These are phyloP conservation scores for Wickerhamiella qilinensis DNA, from an alignment of 805 yeast species.

Conservation along the genomic window DNA sequence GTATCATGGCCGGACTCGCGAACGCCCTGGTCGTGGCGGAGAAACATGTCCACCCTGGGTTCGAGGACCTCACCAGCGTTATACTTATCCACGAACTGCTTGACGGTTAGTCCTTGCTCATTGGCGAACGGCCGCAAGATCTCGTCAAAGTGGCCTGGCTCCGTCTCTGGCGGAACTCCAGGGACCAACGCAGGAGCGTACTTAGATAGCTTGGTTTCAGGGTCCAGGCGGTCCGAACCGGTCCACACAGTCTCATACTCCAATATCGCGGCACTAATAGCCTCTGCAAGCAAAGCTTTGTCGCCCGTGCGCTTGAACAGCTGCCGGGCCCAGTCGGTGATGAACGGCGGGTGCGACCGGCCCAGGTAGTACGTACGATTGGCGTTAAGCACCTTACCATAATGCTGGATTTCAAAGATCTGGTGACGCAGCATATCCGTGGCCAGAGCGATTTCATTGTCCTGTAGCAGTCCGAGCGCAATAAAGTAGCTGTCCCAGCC, in stretches of 20 bases:
- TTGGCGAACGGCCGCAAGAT: conserved; percentile 52
- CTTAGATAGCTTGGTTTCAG: conserved; percentile 62
- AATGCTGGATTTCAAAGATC: conserved; percentile 73
- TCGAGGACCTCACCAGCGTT: conserved; percentile 50
- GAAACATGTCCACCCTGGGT: conserved; percentile 75
- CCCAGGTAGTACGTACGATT: conserved; percentile 81
- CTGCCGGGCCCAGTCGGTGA: conserved; percentile 77
- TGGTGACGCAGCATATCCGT: conserved; percentile 86
- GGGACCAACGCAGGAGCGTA: conserved; percentile 72
- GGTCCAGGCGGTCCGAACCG: conserved; percentile 55
- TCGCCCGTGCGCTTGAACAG: conserved; percentile 40
- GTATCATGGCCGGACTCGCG: conserved; percentile 97
- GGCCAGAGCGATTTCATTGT: conserved; percentile 52
- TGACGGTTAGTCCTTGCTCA: conserved; percentile 40
- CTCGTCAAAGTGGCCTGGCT: conserved; percentile 67
- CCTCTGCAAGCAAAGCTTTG: conserved; percentile 40
- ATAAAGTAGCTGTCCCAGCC: conserved; percentile 98
- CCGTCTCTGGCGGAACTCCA: conserved; percentile 97
- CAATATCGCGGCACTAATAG: conserved; percentile 64
- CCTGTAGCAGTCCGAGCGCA: conserved; percentile 61
- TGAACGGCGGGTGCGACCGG: conserved; percentile 91
- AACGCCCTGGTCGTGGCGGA: conserved; percentile 84
- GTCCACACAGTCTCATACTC: conserved; percentile 80
- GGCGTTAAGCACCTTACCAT: conserved; percentile 88
- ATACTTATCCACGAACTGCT: conserved; percentile 53